Evolutionary conservation across 805 yeast genomes (phyloP).

Genomic region (Clavispora carvajalis): DNA sequence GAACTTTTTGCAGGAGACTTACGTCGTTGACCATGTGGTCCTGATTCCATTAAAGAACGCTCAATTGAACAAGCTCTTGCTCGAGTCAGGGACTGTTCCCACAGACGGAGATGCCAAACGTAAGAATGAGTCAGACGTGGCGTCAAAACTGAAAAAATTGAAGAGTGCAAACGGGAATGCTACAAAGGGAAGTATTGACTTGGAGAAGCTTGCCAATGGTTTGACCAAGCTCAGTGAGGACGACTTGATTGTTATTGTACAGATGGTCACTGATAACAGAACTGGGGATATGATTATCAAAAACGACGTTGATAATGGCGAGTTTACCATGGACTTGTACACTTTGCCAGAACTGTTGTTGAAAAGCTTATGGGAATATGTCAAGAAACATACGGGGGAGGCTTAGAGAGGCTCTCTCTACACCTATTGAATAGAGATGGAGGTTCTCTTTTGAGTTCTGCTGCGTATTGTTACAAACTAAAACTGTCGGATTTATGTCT

Average conservation of each 20-base stretch:
- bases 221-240: constrained; percentile 86
- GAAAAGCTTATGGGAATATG: constrained; percentile 92
- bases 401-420: not conserved
- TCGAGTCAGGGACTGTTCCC: constrained; percentile 82
- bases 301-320: constrained; percentile 94
- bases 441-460: not conserved
- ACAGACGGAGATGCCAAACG: constrained; percentile 36
- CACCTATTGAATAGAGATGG: not conserved
- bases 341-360: constrained; percentile 88
- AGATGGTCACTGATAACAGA: constrained; percentile 94
- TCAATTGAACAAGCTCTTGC: constrained; percentile 61
- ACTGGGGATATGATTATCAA: constrained; percentile 94
- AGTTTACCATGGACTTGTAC: constrained; percentile 91
- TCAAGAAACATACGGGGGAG: constrained; percentile 54
- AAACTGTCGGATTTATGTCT: not conserved
- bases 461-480: not conserved
- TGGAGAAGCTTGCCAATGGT: constrained; percentile 87
- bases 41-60: constrained; percentile 72
- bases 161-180: constrained; percentile 46
- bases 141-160: constrained; percentile 44
- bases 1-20: constrained; percentile 74
- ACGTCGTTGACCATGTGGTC: constrained; percentile 72
- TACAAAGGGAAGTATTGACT: constrained; percentile 71
- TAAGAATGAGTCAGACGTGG: constrained; percentile 21
- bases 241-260: constrained; percentile 89